Evolutionary conservation across 2,329 filamentous ascomycete species (phyloP), one percentile per base, ranked within the genome.

Genomic region (Thermoascus crustaceus): DNA sequence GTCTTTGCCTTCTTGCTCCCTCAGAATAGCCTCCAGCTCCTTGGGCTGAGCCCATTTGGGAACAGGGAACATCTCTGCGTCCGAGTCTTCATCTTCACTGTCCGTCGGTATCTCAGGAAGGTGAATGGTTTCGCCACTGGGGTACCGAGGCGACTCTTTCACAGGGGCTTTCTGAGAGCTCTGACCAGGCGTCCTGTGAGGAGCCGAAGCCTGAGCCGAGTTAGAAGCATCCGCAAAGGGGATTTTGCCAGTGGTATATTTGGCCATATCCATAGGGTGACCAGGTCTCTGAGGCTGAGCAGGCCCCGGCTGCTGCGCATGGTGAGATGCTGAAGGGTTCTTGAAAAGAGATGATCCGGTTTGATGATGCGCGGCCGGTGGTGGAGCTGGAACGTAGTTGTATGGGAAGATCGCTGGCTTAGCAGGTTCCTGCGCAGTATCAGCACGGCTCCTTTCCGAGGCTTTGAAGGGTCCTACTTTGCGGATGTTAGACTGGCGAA

Each of bases 91-190:
- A 40, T 94, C 85, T 51, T 94, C 88, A 19, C 86, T 87, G 55
- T 98, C 93, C 1, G 91, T 96, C 44, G 87, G 79, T 48, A 98
- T 96, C 48, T 98, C 91, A 0, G 91, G 89, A 3, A 98, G 76
- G 47, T 91, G 82, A 51, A 98, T 95, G 34, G 75, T 76, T 40
- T 98, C 91, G 41, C 88, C 86, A 48, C 86, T 89, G 42, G 82
- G 83, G 63, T 93, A 94, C 34, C 85, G 78, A 1, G 87, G 87
- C 1, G 87, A 94, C 19, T 83, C 81, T 45, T 77, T 73, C 11
- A 73, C 49, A 3, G 50, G 49, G 18, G 55, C 49, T 41, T 62
- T 64, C 35, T 57, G 48, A 29, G 55, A 53, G 35, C 46, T 48
- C 50, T 82, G 73, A 7, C 72, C 78, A 1, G 83, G 80, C 10